Conservation (phyloP, 768 basidiomycete genomes). For the Boletus huronensis region DNA sequence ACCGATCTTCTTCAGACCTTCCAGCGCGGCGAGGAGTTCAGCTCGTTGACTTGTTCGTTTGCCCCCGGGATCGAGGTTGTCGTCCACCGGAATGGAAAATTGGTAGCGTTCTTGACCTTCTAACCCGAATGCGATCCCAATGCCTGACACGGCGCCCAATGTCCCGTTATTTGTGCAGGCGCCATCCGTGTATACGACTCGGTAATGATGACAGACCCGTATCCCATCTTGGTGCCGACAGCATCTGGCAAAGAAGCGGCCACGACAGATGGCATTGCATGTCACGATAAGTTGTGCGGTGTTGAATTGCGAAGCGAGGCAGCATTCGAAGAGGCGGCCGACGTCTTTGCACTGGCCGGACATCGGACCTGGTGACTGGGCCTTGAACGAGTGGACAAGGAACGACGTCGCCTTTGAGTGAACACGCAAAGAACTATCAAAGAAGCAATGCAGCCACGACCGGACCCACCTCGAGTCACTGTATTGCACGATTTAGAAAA, state of each 20-base stretch:
- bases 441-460: neutral
- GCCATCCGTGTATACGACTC: slow-evolving; percentile 34
- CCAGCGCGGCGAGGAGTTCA: slow-evolving; percentile 30
- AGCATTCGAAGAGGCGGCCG: neutral
- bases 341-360: neutral
- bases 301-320: neutral
- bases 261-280: neutral
- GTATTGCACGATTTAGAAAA: neutral
- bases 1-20: slow-evolving; percentile 26
- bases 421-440: neutral
- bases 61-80: slow-evolving; percentile 17
- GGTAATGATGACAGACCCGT: slow-evolving; percentile 17
- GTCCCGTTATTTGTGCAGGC: slow-evolving; percentile 32
- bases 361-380: neutral
- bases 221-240: neutral
- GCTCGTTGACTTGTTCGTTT: slow-evolving; percentile 32
- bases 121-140: slow-evolving; percentile 4
- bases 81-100: slow-evolving; percentile 22
- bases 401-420: no score
- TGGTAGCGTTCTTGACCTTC: neutral
- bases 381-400: no score
- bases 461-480: no score
- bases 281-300: neutral
- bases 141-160: slow-evolving; percentile 11
- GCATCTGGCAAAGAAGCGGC: neutral